phyloP scores from a whole-genome alignment of 2,329 filamentous ascomycete species.

The Penicillium expansum region DNA sequence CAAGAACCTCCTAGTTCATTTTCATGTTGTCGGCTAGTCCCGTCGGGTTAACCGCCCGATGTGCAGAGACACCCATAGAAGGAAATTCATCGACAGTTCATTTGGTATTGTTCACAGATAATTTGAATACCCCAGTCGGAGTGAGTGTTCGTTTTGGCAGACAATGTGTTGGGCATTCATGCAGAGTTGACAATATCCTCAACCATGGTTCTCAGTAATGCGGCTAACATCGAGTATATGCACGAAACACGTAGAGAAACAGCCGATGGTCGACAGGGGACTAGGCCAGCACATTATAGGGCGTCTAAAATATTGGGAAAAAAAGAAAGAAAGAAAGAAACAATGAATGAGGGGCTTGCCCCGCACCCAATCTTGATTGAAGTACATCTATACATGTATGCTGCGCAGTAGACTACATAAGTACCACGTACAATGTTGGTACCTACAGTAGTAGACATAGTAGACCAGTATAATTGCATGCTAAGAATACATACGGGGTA shows the following conservation, averaged over 20 bases:
- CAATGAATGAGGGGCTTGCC: neutral
- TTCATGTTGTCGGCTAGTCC: conserved; percentile 5
- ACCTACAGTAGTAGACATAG: conserved; percentile 5
- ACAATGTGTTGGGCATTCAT: conserved; percentile 43
- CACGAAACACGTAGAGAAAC: conserved; percentile 14
- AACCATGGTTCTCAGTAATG: conserved; percentile 22
- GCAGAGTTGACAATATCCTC: conserved; percentile 31
- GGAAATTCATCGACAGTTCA: conserved; percentile 1
- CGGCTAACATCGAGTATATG: conserved; percentile 20
- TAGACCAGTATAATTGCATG: neutral
- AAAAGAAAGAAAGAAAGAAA: neutral
- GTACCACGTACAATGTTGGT: neutral
- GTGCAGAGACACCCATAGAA: conserved; percentile 4
- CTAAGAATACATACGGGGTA: neutral
- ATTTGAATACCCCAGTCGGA: neutral
- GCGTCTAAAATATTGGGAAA: neutral
- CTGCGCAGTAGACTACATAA: conserved; percentile 3
- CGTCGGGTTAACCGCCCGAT: conserved; percentile 5
- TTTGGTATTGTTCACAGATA: neutral
- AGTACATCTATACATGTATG: conserved; percentile 1
- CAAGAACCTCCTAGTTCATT: conserved; percentile 1
- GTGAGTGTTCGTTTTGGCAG: conserved; percentile 31
- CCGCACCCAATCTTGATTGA: conserved; percentile 6
- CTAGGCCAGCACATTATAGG: conserved; percentile 7
- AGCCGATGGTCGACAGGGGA: conserved; percentile 8